Base-by-base conservation (phyloP, 352 stramenopile species). In the Phytophthora agathidicida region DNA sequence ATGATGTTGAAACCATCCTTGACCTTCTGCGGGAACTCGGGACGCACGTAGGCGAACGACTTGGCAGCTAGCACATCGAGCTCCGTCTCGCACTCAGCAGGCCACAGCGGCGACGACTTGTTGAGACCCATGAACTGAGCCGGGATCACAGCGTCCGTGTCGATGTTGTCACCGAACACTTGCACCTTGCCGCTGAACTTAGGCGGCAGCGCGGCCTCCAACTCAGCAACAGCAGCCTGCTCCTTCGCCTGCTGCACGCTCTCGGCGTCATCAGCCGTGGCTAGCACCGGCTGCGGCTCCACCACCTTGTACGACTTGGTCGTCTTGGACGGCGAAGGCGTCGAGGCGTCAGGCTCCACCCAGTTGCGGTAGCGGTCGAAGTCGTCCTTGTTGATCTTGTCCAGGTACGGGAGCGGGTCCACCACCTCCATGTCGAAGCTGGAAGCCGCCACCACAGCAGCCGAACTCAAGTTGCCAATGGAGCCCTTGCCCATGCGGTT, bases 401-500 rank as follows among this genome's bases (percentile, higher is more conserved):
- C 60, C 17, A 94, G 56, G 42, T 86, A 86, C 31, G 74, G 71
- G 41, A 51, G 11, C 0, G 84, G 84, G 62, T 93, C 82, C 32
- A 71, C 66, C 42, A 93, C 84, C 35, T 85, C 61, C 84, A 93
- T 93, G 39, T 77, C 64, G 33, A 93, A 93, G 59, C 80, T 91
- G 13, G 84, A 93, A 2, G 84, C 84, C 5, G 84, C 84, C 22
- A 93, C 82, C 20, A 75, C 70, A 10, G 79, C 79, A 7, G 84
- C 84, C 27, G 82, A 92, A 27, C 64, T 77, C 36, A 93, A 51
- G 64, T 93, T 89, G 9, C 80, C 84, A 30, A 93, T 91, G 7
- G 77, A 88, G n/a, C 84, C 84, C 48, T 77, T 86, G 55, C 84
- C 84, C 84, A 93, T 93, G 32, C 84, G 84, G 65, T 93, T 93